Conservation (phyloP, 345 rosid genomes). For the Populus davidiana region DNA sequence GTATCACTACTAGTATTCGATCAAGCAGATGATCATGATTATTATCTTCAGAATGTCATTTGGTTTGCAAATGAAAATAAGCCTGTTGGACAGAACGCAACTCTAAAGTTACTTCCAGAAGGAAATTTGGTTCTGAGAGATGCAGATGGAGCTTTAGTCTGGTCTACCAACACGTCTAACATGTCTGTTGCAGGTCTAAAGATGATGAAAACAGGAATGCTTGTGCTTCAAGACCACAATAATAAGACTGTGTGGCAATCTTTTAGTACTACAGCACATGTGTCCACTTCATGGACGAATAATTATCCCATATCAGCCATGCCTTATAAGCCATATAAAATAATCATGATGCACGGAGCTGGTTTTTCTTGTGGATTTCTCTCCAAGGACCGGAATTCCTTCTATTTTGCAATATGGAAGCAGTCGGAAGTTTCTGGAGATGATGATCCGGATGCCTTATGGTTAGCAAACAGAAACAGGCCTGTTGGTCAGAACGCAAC, state of each 20-base stretch:
- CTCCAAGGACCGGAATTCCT: no score
- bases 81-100: background rate
- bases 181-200: background rate
- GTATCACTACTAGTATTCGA: background rate
- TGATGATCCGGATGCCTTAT: no score
- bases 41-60: no score
- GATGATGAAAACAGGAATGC: slow-evolving; percentile 1
- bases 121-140: background rate
- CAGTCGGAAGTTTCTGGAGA: no score
- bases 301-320: no score
- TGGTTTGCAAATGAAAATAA: background rate
- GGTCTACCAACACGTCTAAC: background rate
- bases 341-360: no score
- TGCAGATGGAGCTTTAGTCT: background rate
- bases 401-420: no score
- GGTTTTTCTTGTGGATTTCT: no score
- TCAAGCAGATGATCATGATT: no score
- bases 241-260: slow-evolving; percentile 3
- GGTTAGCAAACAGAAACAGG: background rate
- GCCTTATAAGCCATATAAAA: no score
- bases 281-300: no score
- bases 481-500: background rate
- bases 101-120: background rate
- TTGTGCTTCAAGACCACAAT: background rate
- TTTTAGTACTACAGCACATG: background rate